phyloP scores from a whole-genome alignment of 495 filamentous ascomycete species.

The Annulohypoxylon stygium region DNA sequence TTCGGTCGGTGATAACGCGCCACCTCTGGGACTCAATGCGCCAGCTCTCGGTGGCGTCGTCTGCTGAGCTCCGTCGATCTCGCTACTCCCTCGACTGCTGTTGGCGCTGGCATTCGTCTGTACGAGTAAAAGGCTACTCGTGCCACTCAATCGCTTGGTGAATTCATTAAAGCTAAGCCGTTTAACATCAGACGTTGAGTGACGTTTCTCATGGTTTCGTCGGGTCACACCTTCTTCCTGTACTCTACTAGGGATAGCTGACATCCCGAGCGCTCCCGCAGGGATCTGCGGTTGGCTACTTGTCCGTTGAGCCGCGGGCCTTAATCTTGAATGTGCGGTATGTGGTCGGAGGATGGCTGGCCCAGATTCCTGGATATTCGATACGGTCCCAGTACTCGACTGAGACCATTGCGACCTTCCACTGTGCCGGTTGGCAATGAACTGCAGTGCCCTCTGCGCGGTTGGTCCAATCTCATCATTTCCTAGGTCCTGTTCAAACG shows the following conservation, averaged over 20 bases:
- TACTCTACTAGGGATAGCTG: slow-evolving; percentile 32
- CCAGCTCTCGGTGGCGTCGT: slow-evolving; percentile 47
- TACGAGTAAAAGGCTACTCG: slow-evolving; percentile 65
- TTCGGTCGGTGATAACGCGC: slow-evolving; percentile 42
- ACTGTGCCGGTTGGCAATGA: slow-evolving; percentile 60
- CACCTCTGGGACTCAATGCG: slow-evolving; percentile 39
- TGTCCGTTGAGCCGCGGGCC: slow-evolving; percentile 59
- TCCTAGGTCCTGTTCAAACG: slow-evolving; percentile 50
- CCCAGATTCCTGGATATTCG: slow-evolving; percentile 31
- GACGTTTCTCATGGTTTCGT: slow-evolving; percentile 57
- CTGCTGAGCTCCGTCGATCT: slow-evolving; percentile 49
- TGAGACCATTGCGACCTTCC: slow-evolving; percentile 31
- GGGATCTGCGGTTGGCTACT: slow-evolving; percentile 61
- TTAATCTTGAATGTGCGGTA: slow-evolving; percentile 58
- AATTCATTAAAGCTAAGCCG: slow-evolving; percentile 68
- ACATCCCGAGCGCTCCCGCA: slow-evolving; percentile 36
- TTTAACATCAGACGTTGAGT: slow-evolving; percentile 62
- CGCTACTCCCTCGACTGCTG: slow-evolving; percentile 63
- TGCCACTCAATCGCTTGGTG: slow-evolving; percentile 65
- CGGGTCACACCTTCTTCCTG: slow-evolving; percentile 35
- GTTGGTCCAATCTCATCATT: slow-evolving; percentile 54
- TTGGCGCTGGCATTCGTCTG: slow-evolving; percentile 63
- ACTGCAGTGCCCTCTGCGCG: slow-evolving; percentile 62
- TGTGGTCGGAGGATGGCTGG: slow-evolving; percentile 56
- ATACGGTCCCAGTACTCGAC: slow-evolving; percentile 13